Percentiles rank a stretch among this genome's conserved stretches.
Conservation (phyloP, 768 basidiomycete species). For the Leccinum fibrillosum region DNA sequence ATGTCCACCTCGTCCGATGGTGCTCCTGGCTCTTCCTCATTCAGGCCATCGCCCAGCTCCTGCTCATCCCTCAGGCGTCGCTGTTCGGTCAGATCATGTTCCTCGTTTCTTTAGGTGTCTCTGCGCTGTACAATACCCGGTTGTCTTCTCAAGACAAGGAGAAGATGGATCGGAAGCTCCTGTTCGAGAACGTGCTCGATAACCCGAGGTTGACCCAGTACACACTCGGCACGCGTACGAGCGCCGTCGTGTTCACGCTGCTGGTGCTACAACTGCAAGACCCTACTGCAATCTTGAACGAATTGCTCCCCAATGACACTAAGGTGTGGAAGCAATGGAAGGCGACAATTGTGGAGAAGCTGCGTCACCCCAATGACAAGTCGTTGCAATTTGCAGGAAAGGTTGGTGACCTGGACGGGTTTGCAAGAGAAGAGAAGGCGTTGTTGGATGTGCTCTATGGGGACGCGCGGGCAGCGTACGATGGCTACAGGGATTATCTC, state of each 20-base stretch:
- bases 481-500: constrained; percentile 17
- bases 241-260: constrained; percentile 14
- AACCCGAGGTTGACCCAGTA: constrained; percentile 15
- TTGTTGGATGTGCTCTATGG: constrained; percentile 8
- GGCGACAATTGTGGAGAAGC: background rate
- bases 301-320: constrained; percentile 21
- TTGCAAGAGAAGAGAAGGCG: constrained; percentile 10
- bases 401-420: background rate
- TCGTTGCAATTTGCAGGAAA: background rate
- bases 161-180: constrained; percentile 13
- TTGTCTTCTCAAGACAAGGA: constrained; percentile 30
- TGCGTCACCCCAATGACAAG: background rate
- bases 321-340: constrained; percentile 22
- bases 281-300: constrained; percentile 9
- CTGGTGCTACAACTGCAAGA: constrained; percentile 9
- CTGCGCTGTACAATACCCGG: constrained; percentile 25
- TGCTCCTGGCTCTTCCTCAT: constrained; percentile 21
- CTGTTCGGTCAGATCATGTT: constrained; percentile 32
- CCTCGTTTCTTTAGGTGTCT: constrained; percentile 23
- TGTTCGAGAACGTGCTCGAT: constrained; percentile 10
- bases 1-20: constrained; percentile 14
- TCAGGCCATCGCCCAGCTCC: constrained; percentile 28
- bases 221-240: constrained; percentile 15
- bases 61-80: constrained; percentile 30
- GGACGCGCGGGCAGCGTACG: constrained; percentile 12